These are phyloP conservation scores for Kalaharituber pfeilii DNA, from an alignment of 2,329 filamentous ascomycete species.

Conservation along the genomic window DNA sequence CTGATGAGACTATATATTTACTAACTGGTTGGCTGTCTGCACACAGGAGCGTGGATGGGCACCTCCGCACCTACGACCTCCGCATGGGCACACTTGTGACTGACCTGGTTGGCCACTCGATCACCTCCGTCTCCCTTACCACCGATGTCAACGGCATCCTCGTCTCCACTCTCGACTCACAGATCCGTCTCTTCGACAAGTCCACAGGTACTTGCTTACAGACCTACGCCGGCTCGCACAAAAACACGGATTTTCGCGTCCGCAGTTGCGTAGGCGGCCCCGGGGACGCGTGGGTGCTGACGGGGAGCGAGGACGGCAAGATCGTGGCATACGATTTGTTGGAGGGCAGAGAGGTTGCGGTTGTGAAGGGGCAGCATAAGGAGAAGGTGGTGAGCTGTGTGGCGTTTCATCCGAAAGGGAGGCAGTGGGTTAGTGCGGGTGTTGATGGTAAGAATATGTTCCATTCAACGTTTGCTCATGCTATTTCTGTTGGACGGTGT, in stretches of 20 bases:
- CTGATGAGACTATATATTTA: neutral
- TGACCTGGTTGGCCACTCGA: conserved; percentile 19
- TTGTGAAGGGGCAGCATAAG: conserved; percentile 15
- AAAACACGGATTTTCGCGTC: conserved; percentile 20
- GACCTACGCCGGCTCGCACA: conserved; percentile 19
- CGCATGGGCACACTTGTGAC: conserved; percentile 21
- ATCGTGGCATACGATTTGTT: conserved; percentile 23
- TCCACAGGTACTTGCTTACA: conserved; percentile 18
- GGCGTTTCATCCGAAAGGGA: conserved; percentile 19
- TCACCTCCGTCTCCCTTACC: conserved; percentile 18
- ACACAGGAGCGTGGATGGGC: conserved; percentile 17
- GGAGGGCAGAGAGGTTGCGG: conserved; percentile 18
- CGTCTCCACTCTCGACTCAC: conserved; percentile 18
- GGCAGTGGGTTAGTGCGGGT: conserved; percentile 21
- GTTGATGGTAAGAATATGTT: conserved; percentile 21
- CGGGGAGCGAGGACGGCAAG: conserved; percentile 22
- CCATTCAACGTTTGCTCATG: no score
- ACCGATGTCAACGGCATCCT: conserved; percentile 19
- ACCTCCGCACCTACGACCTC: conserved; percentile 21
- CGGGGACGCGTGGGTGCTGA: conserved; percentile 21
- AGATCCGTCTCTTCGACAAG: conserved; percentile 22
- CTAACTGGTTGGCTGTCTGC: neutral
- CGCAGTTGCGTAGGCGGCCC: conserved; percentile 18
- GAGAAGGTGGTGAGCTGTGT: conserved; percentile 21
- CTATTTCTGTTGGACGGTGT: no score